Evolutionary conservation across 768 basidiomycete species (phyloP).

Genomic region (Tulasnella sp.): DNA sequence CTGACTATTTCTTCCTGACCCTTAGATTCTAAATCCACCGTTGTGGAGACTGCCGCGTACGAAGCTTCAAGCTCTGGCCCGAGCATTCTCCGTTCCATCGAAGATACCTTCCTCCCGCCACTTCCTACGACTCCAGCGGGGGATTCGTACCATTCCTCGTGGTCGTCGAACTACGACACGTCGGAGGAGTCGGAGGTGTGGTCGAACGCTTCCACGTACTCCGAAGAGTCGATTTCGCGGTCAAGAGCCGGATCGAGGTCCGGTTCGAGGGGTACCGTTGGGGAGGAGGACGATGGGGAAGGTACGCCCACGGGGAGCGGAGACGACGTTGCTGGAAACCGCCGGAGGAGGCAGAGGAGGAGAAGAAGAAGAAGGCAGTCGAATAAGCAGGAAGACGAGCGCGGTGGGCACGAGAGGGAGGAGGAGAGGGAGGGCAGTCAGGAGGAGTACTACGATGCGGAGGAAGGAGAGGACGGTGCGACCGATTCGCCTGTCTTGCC

Average conservation of each 20-base stretch:
- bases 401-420: slow-evolving; percentile 19
- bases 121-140: neutral
- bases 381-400: neutral
- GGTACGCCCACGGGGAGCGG: neutral
- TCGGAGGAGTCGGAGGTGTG: slow-evolving; percentile 10
- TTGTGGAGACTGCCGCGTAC: neutral
- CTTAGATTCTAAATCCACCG: neutral
- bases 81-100: neutral
- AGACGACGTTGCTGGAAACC: neutral
- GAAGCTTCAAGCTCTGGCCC: neutral
- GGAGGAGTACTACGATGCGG: slow-evolving; percentile 28
- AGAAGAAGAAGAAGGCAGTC: neutral
- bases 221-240: neutral
- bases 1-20: neutral
- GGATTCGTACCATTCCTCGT: neutral
- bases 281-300: neutral
- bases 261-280: neutral
- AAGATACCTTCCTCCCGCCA: neutral
- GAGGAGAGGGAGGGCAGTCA: slow-evolving; percentile 20
- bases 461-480: slow-evolving; percentile 18
- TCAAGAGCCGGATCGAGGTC: neutral
- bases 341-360: neutral
- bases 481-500: slow-evolving; percentile 36
- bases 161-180: slow-evolving; percentile 1
- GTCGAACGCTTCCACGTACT: slow-evolving; percentile 11